Percentiles rank a stretch among this genome's conserved stretches.
Evolutionary conservation across 2,329 filamentous ascomycete genomes (phyloP).

Genomic region (Penicillium sp.): DNA sequence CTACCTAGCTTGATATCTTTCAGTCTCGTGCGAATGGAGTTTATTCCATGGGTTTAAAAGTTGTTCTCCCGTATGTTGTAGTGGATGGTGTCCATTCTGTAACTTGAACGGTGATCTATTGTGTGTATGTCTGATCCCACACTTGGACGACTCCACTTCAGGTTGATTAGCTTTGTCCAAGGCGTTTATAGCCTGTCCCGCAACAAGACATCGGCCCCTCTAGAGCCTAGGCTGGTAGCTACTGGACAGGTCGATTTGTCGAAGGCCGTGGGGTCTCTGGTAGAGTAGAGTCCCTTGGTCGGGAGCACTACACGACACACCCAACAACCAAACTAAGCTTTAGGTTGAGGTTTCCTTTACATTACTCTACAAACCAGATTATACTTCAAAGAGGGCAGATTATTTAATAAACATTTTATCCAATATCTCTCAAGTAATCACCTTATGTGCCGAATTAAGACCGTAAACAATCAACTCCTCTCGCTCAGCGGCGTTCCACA

Average conservation of each 20-base stretch:
- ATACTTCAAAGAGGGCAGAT: neutral
- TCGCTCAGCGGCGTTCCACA: conserved; percentile 6
- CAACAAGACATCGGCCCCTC: too few species aligned
- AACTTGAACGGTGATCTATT: neutral
- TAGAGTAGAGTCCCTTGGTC: neutral
- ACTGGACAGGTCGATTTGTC: neutral
- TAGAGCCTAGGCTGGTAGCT: too few species aligned
- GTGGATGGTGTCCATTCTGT: neutral
- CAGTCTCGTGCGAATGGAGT: conserved; percentile 34
- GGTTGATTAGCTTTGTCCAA: neutral
- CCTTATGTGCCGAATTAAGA: neutral
- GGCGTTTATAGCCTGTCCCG: neutral
- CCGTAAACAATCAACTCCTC: neutral
- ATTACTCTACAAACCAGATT: neutral
- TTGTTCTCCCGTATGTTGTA: neutral
- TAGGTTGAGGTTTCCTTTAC: neutral
- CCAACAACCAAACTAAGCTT: neutral
- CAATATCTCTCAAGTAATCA: neutral
- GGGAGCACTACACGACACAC: neutral
- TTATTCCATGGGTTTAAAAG: conserved; percentile 30
- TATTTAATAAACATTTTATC: neutral
- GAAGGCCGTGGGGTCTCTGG: neutral
- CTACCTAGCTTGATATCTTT: conserved; percentile 32
- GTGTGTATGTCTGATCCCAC: neutral
- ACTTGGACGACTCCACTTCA: neutral